A percentile compares a stretch with the other conserved stretches of the same genome.
phyloP scores from a whole-genome alignment of 805 yeast species.

The Candida railenensis region DNA sequence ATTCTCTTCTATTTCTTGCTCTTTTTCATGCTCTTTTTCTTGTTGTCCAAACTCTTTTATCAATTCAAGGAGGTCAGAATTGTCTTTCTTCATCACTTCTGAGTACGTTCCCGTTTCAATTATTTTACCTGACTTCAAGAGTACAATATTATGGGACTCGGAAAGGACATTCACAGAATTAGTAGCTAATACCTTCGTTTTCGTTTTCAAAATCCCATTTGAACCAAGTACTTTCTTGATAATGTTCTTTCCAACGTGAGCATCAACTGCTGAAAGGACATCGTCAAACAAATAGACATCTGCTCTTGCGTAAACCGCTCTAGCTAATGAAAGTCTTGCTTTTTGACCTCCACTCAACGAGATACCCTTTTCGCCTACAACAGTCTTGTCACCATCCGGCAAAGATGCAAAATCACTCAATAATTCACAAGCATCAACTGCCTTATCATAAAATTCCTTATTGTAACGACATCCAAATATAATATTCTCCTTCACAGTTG shows the following conservation, averaged over 20 bases:
- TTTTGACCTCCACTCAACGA: constrained; percentile 44
- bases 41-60: constrained; percentile 28
- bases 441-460: constrained; percentile 26
- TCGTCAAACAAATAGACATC: constrained; percentile 40
- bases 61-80: constrained; percentile 31
- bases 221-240: constrained; percentile 29
- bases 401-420: constrained; percentile 30
- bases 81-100: constrained; percentile 41
- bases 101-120: constrained; percentile 46
- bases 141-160: constrained; percentile 30
- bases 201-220: constrained; percentile 29
- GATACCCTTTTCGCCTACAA: constrained; percentile 44
- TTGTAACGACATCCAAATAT: constrained; percentile 34
- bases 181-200: constrained; percentile 38
- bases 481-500: constrained; percentile 38
- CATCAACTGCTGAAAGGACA: constrained; percentile 41
- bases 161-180: constrained; percentile 36
- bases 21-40: constrained; percentile 3
- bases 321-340: constrained; percentile 39
- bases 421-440: constrained; percentile 38
- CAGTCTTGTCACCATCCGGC: constrained; percentile 40
- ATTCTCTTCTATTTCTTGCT: neutral
- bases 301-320: constrained; percentile 42
- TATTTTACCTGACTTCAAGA: constrained; percentile 29
- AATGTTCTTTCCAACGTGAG: constrained; percentile 41